A percentile compares a stretch with the other conserved stretches of the same genome.
These are phyloP conservation scores for Cetradonia linearis DNA, from an alignment of 495 filamentous ascomycete genomes.

Conservation along the genomic window DNA sequence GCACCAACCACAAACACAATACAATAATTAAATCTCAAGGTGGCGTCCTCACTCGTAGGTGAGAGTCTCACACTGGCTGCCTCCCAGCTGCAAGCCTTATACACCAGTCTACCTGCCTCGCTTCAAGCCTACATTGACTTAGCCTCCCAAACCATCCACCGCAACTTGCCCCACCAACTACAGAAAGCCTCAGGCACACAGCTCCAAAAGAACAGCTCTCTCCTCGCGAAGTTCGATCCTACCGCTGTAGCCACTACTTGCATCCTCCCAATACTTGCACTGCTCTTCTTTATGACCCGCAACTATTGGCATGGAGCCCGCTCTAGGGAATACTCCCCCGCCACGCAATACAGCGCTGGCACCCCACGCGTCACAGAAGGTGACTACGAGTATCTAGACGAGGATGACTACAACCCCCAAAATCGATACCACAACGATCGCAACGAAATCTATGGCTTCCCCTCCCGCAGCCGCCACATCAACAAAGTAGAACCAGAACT, in stretches of 20 bases:
- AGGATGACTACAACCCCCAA: constrained; percentile 37
- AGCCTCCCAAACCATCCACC: constrained; percentile 29
- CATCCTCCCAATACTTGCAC: constrained; percentile 32
- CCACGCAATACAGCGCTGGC: constrained; percentile 27
- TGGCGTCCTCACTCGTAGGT: constrained; percentile 40
- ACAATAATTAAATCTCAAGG: constrained; percentile 31
- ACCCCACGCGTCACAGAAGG: constrained; percentile 58
- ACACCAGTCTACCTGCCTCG: constrained; percentile 41
- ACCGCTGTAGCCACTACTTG: constrained; percentile 33
- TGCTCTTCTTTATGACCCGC: constrained; percentile 39
- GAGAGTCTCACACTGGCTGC: constrained; percentile 34
- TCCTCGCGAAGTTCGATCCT: constrained; percentile 24
- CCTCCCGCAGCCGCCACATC: constrained; percentile 25
- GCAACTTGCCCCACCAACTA: constrained; percentile 36
- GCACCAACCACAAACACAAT: background rate
- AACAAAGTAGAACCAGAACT: constrained; percentile 30
- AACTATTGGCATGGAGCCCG: constrained; percentile 49
- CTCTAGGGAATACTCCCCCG: constrained; percentile 43
- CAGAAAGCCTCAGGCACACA: constrained; percentile 20
- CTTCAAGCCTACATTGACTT: constrained; percentile 33
- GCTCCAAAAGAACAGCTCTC: constrained; percentile 5
- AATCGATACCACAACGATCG: constrained; percentile 32
- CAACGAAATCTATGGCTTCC: constrained; percentile 32
- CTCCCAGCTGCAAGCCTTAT: constrained; percentile 44
- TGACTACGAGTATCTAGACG: constrained; percentile 74